A percentile compares a stretch with the other conserved stretches of the same genome.
Evolutionary conservation across 2,329 filamentous ascomycete genomes (phyloP).

Genomic region (Phaeosphaeriaceae sp.): DNA sequence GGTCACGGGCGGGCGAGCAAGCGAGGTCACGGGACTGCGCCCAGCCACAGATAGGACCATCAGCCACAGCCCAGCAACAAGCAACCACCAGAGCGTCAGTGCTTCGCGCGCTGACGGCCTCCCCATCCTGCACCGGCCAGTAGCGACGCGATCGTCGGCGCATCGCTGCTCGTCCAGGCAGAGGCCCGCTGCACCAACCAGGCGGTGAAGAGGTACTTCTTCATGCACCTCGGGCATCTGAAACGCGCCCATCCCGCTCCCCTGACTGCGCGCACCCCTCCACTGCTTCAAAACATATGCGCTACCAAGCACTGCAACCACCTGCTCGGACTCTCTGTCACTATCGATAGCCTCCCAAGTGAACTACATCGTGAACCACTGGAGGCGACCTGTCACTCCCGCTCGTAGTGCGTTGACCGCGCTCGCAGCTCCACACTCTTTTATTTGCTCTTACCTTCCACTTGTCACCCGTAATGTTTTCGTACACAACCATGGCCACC

Average conservation of each 20-base stretch:
- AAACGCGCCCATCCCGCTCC: conserved; percentile 40
- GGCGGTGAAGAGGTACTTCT: conserved; percentile 13
- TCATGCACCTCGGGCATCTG: conserved; percentile 34
- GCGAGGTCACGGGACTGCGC: neutral
- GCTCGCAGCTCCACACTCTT: conserved; percentile 11
- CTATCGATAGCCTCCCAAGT: conserved; percentile 9
- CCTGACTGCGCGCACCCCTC: conserved; percentile 37
- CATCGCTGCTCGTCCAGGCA: conserved; percentile 17
- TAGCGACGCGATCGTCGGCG: conserved; percentile 13
- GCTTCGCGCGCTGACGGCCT: neutral
- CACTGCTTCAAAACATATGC: conserved; percentile 41
- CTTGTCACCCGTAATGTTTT: conserved; percentile 33
- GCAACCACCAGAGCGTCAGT: conserved; percentile 5
- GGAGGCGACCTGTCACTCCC: neutral
- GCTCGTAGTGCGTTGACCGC: conserved; percentile 28
- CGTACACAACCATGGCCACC: conserved; percentile 35
- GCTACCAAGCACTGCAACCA: conserved; percentile 18
- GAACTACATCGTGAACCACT: neutral
- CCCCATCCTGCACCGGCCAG: conserved; percentile 8
- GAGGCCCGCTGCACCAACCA: conserved; percentile 17
- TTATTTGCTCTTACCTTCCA: conserved; percentile 6
- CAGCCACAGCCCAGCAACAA: conserved; percentile 1
- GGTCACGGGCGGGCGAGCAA: neutral
- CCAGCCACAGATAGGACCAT: neutral
- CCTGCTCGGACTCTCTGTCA: conserved; percentile 19